These are phyloP conservation scores for Zymoseptoria crescenta DNA, from an alignment of 2,329 filamentous ascomycete species.

Conservation along the genomic window DNA sequence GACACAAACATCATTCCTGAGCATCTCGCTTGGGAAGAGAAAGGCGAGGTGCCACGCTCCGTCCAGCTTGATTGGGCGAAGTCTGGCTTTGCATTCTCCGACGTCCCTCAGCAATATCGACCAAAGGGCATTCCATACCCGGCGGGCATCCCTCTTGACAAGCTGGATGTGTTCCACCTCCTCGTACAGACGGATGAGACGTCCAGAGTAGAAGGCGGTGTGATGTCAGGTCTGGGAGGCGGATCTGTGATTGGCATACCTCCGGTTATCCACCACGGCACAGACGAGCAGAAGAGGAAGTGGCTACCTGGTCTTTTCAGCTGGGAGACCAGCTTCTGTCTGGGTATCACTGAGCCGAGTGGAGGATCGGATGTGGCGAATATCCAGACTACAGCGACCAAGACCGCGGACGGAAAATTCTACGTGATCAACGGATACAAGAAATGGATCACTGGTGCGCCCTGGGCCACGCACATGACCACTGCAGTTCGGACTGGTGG, in stretches of 20 bases:
- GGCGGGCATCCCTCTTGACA: constrained; percentile 39
- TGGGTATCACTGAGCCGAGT: constrained; percentile 57
- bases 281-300: constrained; percentile 47
- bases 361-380: constrained; percentile 58
- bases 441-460: constrained; percentile 50
- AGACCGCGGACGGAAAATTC: constrained; percentile 35
- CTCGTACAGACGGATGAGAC: constrained; percentile 27
- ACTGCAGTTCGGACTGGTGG: constrained; percentile 55
- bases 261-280: constrained; percentile 57
- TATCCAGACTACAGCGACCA: constrained; percentile 52
- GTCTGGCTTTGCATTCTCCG: constrained; percentile 37
- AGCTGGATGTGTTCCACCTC: constrained; percentile 51
- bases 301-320: constrained; percentile 54
- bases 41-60: constrained; percentile 42
- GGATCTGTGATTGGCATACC: constrained; percentile 57
- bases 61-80: constrained; percentile 33
- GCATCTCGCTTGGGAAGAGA: constrained; percentile 56
- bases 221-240: constrained; percentile 51
- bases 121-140: constrained; percentile 35
- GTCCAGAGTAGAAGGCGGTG: constrained; percentile 38
- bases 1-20: constrained; percentile 49
- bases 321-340: constrained; percentile 53
- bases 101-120: constrained; percentile 39
- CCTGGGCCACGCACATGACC: constrained; percentile 33
- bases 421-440: constrained; percentile 61